These are phyloP conservation scores for Asterophora lycoperdoides DNA, from an alignment of 768 basidiomycete genomes.

Conservation along the genomic window DNA sequence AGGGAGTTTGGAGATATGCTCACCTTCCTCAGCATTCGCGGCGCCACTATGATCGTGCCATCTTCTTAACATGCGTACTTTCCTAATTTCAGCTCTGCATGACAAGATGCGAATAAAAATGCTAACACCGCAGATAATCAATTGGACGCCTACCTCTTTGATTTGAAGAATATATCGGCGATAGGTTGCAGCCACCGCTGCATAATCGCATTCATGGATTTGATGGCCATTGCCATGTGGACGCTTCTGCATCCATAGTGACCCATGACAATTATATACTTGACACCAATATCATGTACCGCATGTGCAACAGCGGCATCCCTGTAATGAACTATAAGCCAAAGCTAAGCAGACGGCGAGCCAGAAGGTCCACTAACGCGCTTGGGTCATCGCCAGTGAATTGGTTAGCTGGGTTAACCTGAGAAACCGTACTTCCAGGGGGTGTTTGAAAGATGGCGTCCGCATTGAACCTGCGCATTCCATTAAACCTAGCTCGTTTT, in stretches of 20 bases:
- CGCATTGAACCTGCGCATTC: conserved; percentile 3
- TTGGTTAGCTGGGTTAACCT: conserved; percentile 34
- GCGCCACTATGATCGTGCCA: conserved; percentile 17
- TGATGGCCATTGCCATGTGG: conserved; percentile 25
- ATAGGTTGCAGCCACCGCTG: conserved; percentile 32
- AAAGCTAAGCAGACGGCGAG: neutral
- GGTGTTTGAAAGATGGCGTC: conserved; percentile 30
- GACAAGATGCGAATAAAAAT: neutral
- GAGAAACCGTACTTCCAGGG: conserved; percentile 28
- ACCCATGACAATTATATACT: conserved; percentile 36
- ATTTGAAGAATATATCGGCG: conserved; percentile 25
- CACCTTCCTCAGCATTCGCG: conserved; percentile 8
- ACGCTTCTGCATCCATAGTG: conserved; percentile 37
- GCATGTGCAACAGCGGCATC: conserved; percentile 33
- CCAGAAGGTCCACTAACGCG: conserved; percentile 24
- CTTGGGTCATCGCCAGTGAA: conserved; percentile 29
- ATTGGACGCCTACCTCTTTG: conserved; percentile 24
- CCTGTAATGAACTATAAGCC: conserved; percentile 14
- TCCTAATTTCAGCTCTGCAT: conserved; percentile 29
- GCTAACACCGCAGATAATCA: neutral
- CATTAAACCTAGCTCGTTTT: neutral
- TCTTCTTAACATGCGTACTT: conserved; percentile 29
- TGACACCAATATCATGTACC: conserved; percentile 27
- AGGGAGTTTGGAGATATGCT: neutral
- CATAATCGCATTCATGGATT: conserved; percentile 19